Conservation (phyloP, 768 basidiomycete genomes). For the Tubosaeta brunneosetosa region DNA sequence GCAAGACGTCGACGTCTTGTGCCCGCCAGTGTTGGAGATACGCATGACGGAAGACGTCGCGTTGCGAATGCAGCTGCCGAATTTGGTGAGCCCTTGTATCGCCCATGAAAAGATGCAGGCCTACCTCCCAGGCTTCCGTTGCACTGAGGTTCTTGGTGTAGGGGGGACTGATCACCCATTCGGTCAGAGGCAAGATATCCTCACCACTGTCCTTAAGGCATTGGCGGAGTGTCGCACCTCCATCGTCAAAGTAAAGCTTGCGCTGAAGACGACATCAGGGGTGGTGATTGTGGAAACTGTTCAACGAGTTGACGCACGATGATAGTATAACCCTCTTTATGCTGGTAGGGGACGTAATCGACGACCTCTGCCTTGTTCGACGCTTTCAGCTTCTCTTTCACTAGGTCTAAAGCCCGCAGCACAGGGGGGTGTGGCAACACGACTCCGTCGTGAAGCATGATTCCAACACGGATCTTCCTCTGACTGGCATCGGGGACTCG, state of each 20-base stretch:
- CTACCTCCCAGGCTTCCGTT: slow-evolving; percentile 29
- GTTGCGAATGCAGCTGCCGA: slow-evolving; percentile 23
- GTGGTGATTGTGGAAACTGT: too few relatives aligned
- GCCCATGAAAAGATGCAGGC: neutral
- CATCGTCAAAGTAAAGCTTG: slow-evolving; percentile 37
- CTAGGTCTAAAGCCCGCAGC: slow-evolving; percentile 35
- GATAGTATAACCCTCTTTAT: slow-evolving; percentile 31
- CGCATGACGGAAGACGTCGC: slow-evolving; percentile 33
- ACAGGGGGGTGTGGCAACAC: slow-evolving; percentile 41
- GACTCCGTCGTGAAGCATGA: slow-evolving; percentile 34
- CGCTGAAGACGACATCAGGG: slow-evolving; percentile 20
- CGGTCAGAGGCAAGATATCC: slow-evolving; percentile 31
- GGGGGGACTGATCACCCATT: slow-evolving; percentile 33
- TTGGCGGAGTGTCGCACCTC: slow-evolving; percentile 27
- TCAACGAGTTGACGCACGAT: slow-evolving; percentile 18
- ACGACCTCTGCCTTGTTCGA: slow-evolving; percentile 34
- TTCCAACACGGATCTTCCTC: slow-evolving; percentile 28
- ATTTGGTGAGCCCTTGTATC: neutral
- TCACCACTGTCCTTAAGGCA: slow-evolving; percentile 30
- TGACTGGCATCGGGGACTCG: slow-evolving; percentile 19
- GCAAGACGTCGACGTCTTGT: slow-evolving; percentile 37
- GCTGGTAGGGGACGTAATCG: slow-evolving; percentile 34
- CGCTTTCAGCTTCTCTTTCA: slow-evolving; percentile 32
- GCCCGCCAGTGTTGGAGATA: slow-evolving; percentile 37
- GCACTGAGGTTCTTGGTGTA: slow-evolving; percentile 23